Base-by-base conservation (phyloP, 352 stramenopile species). In the Phytophthora fragariae region DNA sequence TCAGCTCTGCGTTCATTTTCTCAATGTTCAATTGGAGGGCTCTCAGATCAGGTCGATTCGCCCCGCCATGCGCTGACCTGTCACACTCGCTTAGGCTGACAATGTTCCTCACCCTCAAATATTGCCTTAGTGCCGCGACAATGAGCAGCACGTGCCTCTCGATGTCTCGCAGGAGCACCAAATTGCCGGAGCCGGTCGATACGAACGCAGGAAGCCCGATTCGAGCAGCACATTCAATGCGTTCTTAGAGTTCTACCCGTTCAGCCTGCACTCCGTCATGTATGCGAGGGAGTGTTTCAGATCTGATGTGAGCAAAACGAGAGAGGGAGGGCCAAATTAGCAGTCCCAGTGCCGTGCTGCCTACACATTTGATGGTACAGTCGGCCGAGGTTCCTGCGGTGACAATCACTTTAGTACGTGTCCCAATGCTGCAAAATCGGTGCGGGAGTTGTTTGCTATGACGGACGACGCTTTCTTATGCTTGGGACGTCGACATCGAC, bases 1-100 rank as follows among this genome's bases (percentile, higher is more conserved):
- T 73, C 59, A 69, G 33, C 33, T 73, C 66, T 15, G 60, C 50
- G 52, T 73, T 73, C 53, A 69, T 73, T n/a, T 73, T 68, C 52
- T 73, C 66, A 19, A 73, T 64, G 44, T 73, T 68, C 1, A 69
- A 21, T 49, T 73, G 59, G 8, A 73, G 66, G 7, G 66, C 59
- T 62, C 66, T 44, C 24, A 73, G 46, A 14, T 68, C 59, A 1
- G 9, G 9, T 15, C 39, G 59, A 24, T 62, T 62, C 15, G 14
- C 15, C 3, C 47, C 47, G 12, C n/a, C 21, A 11, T 14, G 19
- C 39, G 14, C 41, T 2, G 62, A 54, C 2, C 35, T 21, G 24
- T 50, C 41, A 12, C 17, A 33, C 15, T 50, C 12, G 46, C 24
- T 47, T 37, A 29, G 33, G 15, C 27, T 52, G 53, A 21, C 46